Evolutionary conservation across 2,329 filamentous ascomycete genomes (phyloP).

Genomic region (Aspergillus sp.): DNA sequence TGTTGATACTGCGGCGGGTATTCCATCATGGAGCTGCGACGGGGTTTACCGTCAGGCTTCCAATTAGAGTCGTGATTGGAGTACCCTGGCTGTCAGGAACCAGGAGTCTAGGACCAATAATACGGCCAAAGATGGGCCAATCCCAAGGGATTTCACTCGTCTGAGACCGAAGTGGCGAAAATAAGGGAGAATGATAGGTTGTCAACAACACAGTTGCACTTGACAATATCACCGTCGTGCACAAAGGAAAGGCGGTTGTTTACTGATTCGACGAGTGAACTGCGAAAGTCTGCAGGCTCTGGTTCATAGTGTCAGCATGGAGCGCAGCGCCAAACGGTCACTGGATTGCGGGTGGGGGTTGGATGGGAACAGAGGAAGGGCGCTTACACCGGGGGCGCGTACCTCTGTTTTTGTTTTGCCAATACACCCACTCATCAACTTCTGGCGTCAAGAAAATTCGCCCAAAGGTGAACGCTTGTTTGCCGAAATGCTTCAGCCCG

Average conservation of each 20-base stretch:
- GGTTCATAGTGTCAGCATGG: constrained; percentile 44
- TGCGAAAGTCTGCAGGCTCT: constrained; percentile 41
- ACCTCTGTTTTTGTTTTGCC: constrained; percentile 32
- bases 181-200: constrained; percentile 23
- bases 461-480: constrained; percentile 21
- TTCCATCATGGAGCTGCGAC: constrained; percentile 62
- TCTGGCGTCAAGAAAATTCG: constrained; percentile 17
- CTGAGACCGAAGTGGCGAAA: constrained; percentile 16
- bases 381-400: constrained; percentile 30
- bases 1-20: constrained; percentile 73
- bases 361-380: constrained; percentile 21
- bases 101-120: constrained; percentile 23
- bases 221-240: constrained; percentile 29
- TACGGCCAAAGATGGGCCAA: constrained; percentile 17
- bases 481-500: constrained; percentile 27
- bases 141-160: constrained; percentile 18
- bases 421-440: constrained; percentile 11
- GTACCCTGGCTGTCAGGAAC: constrained; percentile 20
- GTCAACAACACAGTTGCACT: constrained; percentile 24
- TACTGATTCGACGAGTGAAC: constrained; percentile 47
- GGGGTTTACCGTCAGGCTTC: constrained; percentile 30
- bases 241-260: constrained; percentile 27
- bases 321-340: constrained; percentile 46
- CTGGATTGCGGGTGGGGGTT: constrained; percentile 38
- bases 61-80: constrained; percentile 22